Percentiles rank a stretch among this genome's conserved stretches.
Evolutionary conservation across 164 flowering plant species (phyloP).

Genomic region (Vitis amurensis): DNA sequence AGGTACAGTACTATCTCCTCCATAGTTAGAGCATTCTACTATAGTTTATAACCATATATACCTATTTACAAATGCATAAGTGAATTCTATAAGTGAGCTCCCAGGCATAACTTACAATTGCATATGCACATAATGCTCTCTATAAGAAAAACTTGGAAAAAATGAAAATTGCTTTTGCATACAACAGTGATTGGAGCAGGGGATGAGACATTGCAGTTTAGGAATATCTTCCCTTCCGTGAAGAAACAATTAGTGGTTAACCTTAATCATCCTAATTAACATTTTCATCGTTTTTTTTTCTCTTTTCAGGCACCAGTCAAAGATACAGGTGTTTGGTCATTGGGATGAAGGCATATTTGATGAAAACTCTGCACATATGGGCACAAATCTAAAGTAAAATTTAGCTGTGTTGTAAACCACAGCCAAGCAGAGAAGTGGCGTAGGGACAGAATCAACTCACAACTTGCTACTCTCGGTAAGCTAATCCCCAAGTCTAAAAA

Average conservation of each 20-base stretch:
- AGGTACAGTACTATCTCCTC: slow-evolving; percentile 41
- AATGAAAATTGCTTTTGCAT: slow-evolving; percentile 33
- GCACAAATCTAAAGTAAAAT: slow-evolving; percentile 12
- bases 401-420: background rate
- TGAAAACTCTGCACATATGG: slow-evolving; percentile 7
- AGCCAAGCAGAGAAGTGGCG: slow-evolving; percentile 14
- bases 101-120: no score
- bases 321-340: background rate
- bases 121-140: no score
- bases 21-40: no score
- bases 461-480: slow-evolving; percentile 10
- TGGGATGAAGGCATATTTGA: slow-evolving; percentile 14
- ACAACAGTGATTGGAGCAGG: slow-evolving; percentile 99
- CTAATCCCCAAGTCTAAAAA: background rate
- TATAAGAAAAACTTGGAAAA: background rate
- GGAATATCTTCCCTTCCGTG: slow-evolving; percentile 92
- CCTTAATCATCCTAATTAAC: no score
- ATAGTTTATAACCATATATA: no score
- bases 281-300: no score
- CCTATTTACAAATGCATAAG: no score
- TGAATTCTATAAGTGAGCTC: no score
- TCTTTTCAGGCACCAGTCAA: no score
- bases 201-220: slow-evolving; percentile 92
- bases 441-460: slow-evolving; percentile 11
- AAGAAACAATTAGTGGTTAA: no score